Evolutionary conservation across 176 grass and related monocot genomes (phyloP), one percentile per base, ranked within the genome.

Genomic region (Urochloa ruziziensis): DNA sequence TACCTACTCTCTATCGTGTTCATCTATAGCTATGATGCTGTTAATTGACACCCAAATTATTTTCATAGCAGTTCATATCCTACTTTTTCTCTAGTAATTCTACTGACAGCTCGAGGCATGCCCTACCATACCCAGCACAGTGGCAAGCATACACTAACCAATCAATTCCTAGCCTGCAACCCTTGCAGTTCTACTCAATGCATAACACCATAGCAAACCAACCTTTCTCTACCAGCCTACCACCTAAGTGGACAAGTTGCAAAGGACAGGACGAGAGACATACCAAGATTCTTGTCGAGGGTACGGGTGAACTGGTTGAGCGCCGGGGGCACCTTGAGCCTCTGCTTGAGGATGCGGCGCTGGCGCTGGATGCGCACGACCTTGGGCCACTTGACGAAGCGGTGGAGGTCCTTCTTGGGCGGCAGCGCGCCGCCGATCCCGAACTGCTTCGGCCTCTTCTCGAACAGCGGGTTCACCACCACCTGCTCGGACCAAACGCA

Each of bases 371-470:
- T 97, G 17, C 94, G 79, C 11, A 97, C 94, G 2, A 97, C 90
- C 92, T 97, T 97, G 52, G 92, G 94, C 92, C 92, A 97, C 86
- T 97, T 97, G 37, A 97, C 92, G 77, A 97, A 97, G 7, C 92
- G 46, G 67, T 90, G 85, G 4, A 97, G 88, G 71, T 97, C 92
- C 77, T 89, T 94, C 92, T 94, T 97, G 23, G 94, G 94, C 57
- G 94, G 92, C 10, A 97, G 65, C 0, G 94, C 94, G 0, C 92
- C 92, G 23, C 92, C 94, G 68, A 97, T 94, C 2, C 91, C 94
- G 34, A 97, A 97, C 86, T 97, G 94, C 89, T 93, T 97, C 48
- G 92, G 92, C 80, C 90, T 91, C 88, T 94, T 97, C 92, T 97
- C 94, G 67, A 97, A 97, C 33, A 94, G 71, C 0, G 94, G 94